Conservation (phyloP, 2,329 filamentous ascomycete genomes). For the Xylaria sp. region DNA sequence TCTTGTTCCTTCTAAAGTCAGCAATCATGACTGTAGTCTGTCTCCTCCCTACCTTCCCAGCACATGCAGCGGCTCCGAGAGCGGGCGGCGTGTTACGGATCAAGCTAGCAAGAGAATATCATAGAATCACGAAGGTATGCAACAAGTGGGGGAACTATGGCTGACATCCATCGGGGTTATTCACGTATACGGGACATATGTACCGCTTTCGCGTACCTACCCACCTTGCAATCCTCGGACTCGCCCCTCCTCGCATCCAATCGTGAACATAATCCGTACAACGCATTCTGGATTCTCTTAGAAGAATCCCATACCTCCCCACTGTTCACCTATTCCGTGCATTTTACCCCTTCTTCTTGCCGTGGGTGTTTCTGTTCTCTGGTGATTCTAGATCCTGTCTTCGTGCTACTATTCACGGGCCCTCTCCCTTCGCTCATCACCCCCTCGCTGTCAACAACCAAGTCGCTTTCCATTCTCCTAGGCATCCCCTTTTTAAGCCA, state of each 20-base stretch:
- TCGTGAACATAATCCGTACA: not conserved
- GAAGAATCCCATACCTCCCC: not conserved
- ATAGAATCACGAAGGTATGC: no score
- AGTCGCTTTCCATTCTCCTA: not conserved
- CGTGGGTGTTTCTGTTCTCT: not conserved
- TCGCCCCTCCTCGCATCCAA: not conserved
- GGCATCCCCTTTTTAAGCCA: not conserved
- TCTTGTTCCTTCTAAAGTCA: no score
- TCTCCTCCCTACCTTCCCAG: no score
- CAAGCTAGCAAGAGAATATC: no score
- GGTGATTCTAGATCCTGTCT: constrained; percentile 1
- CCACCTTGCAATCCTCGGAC: not conserved
- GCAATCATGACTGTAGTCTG: no score
- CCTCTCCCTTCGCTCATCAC: not conserved
- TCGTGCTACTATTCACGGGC: not conserved
- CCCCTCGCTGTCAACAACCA: not conserved
- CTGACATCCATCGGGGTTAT: not conserved
- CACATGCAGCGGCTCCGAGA: no score
- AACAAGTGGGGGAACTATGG: no score
- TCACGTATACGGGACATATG: not conserved
- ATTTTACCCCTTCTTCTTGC: not conserved
- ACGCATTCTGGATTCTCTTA: not conserved
- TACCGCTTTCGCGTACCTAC: not conserved
- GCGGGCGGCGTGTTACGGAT: no score
- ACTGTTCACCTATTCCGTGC: not conserved